Percentiles rank a stretch among this genome's conserved stretches.
phyloP scores from a whole-genome alignment of 2,329 filamentous ascomycete genomes.

The Xylaria polymorpha region DNA sequence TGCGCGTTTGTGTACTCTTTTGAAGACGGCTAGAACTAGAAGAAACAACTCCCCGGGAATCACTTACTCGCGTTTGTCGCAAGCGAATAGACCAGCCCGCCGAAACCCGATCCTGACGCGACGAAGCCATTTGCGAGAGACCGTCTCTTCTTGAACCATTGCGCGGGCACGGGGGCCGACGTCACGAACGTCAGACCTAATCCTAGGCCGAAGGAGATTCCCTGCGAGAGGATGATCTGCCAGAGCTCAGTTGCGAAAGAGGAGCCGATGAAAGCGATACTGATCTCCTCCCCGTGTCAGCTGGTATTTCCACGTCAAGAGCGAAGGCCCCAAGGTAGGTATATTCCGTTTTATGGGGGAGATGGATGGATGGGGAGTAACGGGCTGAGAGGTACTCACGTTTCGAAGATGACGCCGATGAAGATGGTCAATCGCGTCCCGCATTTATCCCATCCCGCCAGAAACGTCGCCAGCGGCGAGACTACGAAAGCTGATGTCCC shows the following conservation, averaged over 20 bases:
- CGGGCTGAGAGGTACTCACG: conserved; percentile 50
- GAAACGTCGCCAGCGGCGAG: conserved; percentile 73
- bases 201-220: conserved; percentile 79
- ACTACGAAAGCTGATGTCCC: conserved; percentile 67
- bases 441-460: conserved; percentile 63
- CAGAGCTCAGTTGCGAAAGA: conserved; percentile 76
- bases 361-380: neutral
- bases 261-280: conserved; percentile 72
- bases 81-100: conserved; percentile 77
- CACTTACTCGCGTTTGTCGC: conserved; percentile 67
- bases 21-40: neutral
- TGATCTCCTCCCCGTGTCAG: conserved; percentile 37
- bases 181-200: conserved; percentile 82
- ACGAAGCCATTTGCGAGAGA: conserved; percentile 76
- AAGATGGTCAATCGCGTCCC: conserved; percentile 74
- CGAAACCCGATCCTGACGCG: conserved; percentile 77
- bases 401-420: conserved; percentile 72
- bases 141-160: conserved; percentile 78
- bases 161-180: conserved; percentile 73
- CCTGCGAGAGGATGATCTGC: conserved; percentile 81
- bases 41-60: neutral
- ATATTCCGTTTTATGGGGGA: no score
- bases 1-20: neutral
- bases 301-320: neutral
- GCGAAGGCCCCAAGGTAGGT: neutral